Base-by-base conservation (phyloP, 2,329 filamentous ascomycete genomes). In the Mollisia scopiformis region DNA sequence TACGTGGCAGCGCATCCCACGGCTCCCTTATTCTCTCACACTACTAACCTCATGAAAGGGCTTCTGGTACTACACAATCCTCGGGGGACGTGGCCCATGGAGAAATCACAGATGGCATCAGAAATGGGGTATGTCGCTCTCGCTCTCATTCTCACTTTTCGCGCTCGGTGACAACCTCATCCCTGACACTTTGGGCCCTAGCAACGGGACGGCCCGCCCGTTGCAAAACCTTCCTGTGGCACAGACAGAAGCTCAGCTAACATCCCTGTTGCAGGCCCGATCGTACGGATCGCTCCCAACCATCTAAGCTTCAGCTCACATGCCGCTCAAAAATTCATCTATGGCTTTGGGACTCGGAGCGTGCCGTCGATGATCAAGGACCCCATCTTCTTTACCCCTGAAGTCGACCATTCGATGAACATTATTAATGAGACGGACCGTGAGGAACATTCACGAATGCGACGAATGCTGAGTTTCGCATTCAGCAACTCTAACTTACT, bases 281-380 rank as follows among this genome's bases (percentile, higher is more conserved):
- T 56, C 33, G 66, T 72, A 11, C 63, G 70, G 16, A 72, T 71
- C 19, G 68, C 62, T 19, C 70, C 70, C 0, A 69, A 71, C 43
- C 66, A 69, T 28, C 28, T 66, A 16, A 64, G 57, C 28, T 67
- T 67, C 43, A 59, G 47, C 28, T 61, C 86, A 57, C 83, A 83
- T 63, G 81, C 82, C 19, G 88, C 88, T 1, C 79, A 90, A 59
- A 67, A 67, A 49, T 53, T 86, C 35, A 87, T 89, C 65, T 87
- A 88, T 75, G 84, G 85, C 66, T 86, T 87, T 78, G 79, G 79
- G 37, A 75, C 84, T 19, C 56, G 61, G 11, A 59, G 57, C 14
- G 59, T 62, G 6, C 62, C 65, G 7, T 57, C 57, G 2, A 63
- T 65, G 53, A 41, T 56, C n/a, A 65, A 67, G 46, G 63, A 67